These are phyloP conservation scores for Xerocomellus amylosporus DNA, from an alignment of 768 basidiomycete genomes.

Conservation along the genomic window DNA sequence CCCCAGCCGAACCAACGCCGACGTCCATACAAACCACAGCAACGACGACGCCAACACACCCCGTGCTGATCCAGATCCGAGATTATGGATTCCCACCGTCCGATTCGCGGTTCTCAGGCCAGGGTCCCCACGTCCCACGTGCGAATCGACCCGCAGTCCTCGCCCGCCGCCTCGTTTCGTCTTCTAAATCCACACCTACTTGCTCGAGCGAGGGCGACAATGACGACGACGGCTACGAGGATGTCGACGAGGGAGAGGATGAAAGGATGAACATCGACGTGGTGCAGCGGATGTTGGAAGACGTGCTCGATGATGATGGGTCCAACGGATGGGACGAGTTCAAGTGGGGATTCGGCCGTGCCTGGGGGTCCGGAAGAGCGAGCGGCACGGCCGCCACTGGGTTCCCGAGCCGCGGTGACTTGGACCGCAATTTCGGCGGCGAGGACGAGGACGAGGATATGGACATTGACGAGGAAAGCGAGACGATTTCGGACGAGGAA, in stretches of 20 bases:
- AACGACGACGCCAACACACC: background rate
- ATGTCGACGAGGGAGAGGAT: conserved; percentile 6
- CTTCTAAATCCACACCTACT: conserved; percentile 10
- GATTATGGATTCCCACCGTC: conserved; percentile 44
- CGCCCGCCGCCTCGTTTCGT: conserved; percentile 28
- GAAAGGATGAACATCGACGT: background rate
- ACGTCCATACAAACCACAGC: background rate
- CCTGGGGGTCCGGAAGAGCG: conserved; percentile 32
- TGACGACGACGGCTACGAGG: background rate
- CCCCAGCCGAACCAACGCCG: background rate
- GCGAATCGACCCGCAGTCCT: conserved; percentile 34
- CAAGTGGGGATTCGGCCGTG: conserved; percentile 42
- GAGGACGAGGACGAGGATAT: conserved; percentile 27
- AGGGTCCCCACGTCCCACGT: conserved; percentile 41
- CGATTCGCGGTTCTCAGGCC: conserved; percentile 45
- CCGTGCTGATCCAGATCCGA: conserved; percentile 41
- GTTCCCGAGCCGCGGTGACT: conserved; percentile 42
- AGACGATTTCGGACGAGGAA: conserved; percentile 18
- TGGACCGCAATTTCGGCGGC: conserved; percentile 47
- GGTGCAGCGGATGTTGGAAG: conserved; percentile 16
- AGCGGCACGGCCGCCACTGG: conserved; percentile 4
- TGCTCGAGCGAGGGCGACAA: conserved; percentile 13
- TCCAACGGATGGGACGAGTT: conserved; percentile 38
- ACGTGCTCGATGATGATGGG: conserved; percentile 28
- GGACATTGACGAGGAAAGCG: conserved; percentile 36